Conservation (phyloP, 495 filamentous ascomycete genomes). For the Penicillium macrosclerotiorum region DNA sequence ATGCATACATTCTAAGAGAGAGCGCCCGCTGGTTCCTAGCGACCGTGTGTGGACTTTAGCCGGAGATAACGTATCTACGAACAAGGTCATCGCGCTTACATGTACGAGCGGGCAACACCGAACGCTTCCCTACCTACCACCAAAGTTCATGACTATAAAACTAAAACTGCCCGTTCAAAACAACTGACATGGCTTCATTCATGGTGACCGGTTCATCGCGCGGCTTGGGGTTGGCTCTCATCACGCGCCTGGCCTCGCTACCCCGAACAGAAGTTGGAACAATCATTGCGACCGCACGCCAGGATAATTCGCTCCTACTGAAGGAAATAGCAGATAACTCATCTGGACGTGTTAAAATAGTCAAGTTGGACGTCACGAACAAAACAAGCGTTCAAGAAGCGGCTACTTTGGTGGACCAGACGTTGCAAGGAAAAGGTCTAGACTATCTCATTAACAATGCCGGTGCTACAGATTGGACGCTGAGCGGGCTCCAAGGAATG, state of each 20-base stretch:
- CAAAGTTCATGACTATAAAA: neutral
- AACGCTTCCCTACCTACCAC: neutral
- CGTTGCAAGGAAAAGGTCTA: slow-evolving; percentile 40
- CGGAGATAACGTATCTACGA: no score
- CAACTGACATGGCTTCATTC: slow-evolving; percentile 32
- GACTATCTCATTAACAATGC: slow-evolving; percentile 57
- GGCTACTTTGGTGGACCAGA: slow-evolving; percentile 28
- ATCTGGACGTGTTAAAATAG: slow-evolving; percentile 37
- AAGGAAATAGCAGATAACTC: slow-evolving; percentile 17
- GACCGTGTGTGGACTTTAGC: no score
- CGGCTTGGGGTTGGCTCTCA: slow-evolving; percentile 54
- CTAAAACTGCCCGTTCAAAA: no score
- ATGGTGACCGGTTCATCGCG: slow-evolving; percentile 44
- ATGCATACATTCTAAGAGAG: no score
- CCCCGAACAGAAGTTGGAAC: slow-evolving; percentile 29
- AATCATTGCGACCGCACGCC: slow-evolving; percentile 39
- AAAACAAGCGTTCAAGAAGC: slow-evolving; percentile 42
- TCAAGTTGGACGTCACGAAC: slow-evolving; percentile 46
- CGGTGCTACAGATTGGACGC: slow-evolving; percentile 26
- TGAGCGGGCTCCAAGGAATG: slow-evolving; percentile 31
- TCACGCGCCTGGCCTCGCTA: slow-evolving; percentile 26
- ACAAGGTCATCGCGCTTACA: no score
- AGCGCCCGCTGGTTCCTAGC: no score
- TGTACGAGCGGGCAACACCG: no score
- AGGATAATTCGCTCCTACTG: slow-evolving; percentile 26